These are phyloP conservation scores for Bremia lactucae DNA, from an alignment of 352 stramenopile genomes.

Conservation along the genomic window DNA sequence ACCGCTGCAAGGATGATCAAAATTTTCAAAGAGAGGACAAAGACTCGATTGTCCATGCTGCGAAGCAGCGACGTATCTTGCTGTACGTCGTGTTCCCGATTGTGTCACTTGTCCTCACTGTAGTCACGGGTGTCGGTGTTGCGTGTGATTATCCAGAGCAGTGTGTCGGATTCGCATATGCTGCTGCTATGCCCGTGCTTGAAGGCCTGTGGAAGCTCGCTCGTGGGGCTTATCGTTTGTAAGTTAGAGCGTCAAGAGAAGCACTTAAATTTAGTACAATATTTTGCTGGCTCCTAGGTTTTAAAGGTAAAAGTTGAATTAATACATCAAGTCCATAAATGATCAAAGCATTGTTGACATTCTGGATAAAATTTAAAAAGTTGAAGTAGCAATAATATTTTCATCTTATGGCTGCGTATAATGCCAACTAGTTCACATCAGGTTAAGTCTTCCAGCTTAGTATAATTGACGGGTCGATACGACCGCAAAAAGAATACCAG, in stretches of 20 bases:
- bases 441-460: no score
- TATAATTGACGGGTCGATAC: no score
- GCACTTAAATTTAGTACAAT: constrained; percentile 7
- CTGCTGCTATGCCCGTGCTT: constrained; percentile 17
- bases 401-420: no score
- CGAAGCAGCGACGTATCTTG: constrained; percentile 28
- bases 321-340: no score
- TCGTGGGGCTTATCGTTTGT: constrained; percentile 45
- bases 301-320: constrained; percentile 15
- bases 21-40: constrained; percentile 11
- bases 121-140: constrained; percentile 52
- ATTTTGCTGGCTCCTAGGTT: constrained; percentile 20
- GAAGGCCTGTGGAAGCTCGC: constrained; percentile 24
- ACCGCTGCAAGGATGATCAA: constrained; percentile 9
- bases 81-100: constrained; percentile 60
- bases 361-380: no score
- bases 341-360: no score
- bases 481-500: no score
- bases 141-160: constrained; percentile 60
- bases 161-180: constrained; percentile 37
- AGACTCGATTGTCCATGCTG: constrained; percentile 7
- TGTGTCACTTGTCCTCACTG: constrained; percentile 43
- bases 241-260: constrained; percentile 16
- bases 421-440: no score
- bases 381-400: no score